Evolutionary conservation across 2,329 filamentous ascomycete genomes (phyloP).

Genomic region (Ceratocystis eucalypticola): DNA sequence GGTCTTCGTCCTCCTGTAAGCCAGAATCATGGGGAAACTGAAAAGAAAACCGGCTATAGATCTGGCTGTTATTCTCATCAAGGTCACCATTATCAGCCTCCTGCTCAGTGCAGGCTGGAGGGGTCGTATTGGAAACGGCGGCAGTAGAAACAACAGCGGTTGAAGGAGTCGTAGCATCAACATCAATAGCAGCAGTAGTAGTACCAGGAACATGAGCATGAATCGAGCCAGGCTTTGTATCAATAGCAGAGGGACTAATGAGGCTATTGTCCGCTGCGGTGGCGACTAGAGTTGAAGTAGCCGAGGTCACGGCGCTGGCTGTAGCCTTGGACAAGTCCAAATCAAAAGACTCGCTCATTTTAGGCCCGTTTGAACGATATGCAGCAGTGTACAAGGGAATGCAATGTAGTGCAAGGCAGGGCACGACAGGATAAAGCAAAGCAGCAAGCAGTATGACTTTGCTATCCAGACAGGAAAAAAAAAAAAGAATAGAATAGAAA

Average conservation of each 20-base stretch:
- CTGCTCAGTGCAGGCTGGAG: not conserved
- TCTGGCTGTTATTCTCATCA: not conserved
- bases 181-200: not conserved
- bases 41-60: not conserved
- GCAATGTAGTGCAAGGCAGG: not conserved
- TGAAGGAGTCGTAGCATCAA: not conserved
- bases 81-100: not conserved
- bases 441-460: not conserved
- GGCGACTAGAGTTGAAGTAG: not conserved
- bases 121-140: not conserved
- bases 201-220: not conserved
- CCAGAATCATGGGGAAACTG: not conserved
- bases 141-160: not conserved
- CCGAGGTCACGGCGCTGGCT: not conserved
- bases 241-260: not conserved
- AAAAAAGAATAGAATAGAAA: not conserved
- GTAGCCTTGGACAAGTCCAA: not conserved
- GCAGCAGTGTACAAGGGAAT: not conserved
- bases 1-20: not conserved
- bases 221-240: not conserved
- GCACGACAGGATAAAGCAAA: not conserved
- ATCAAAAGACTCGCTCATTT: not conserved
- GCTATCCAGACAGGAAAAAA: not conserved
- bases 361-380: not conserved
- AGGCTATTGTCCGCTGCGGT: not conserved